Evolutionary conservation across 2,329 filamentous ascomycete genomes (phyloP).

Genomic region (Verticillium isaacii): DNA sequence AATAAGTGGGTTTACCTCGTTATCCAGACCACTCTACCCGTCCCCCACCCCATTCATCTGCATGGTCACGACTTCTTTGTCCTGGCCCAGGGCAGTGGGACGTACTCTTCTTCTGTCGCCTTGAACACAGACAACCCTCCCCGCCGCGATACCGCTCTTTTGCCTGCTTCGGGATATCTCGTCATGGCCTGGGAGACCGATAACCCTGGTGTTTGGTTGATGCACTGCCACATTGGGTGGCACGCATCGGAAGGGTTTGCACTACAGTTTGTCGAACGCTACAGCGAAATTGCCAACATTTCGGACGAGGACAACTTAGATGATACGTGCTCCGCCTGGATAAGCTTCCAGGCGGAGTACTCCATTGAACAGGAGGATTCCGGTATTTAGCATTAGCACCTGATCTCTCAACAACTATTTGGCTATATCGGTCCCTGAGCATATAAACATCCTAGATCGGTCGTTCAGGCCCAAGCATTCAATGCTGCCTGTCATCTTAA

Average conservation of each 20-base stretch:
- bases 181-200: slow-evolving; percentile 44
- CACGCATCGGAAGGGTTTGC: slow-evolving; percentile 26
- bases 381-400: slow-evolving; percentile 8
- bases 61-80: slow-evolving; percentile 29
- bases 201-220: slow-evolving; percentile 45
- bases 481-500: too few species aligned
- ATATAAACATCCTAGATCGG: too few species aligned
- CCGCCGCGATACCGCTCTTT: slow-evolving; percentile 46
- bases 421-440: too few species aligned
- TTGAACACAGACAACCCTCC: slow-evolving; percentile 35
- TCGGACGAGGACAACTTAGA: slow-evolving; percentile 3
- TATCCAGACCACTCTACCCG: slow-evolving; percentile 16
- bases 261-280: slow-evolving; percentile 17
- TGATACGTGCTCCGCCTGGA: slow-evolving; percentile 12
- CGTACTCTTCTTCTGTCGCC: slow-evolving; percentile 8
- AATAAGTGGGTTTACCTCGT: slow-evolving; percentile 24
- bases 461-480: too few species aligned
- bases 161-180: slow-evolving; percentile 37
- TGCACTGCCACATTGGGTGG: slow-evolving; percentile 47
- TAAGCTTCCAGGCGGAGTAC: slow-evolving; percentile 5
- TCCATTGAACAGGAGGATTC: slow-evolving; percentile 15
- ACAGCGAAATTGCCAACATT: slow-evolving; percentile 12
- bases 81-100: slow-evolving; percentile 12
- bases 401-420: too few species aligned
- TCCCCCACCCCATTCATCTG: slow-evolving; percentile 29